phyloP scores from a whole-genome alignment of 1,284 basidiomycete species.

The Leccinum pachyderme region DNA sequence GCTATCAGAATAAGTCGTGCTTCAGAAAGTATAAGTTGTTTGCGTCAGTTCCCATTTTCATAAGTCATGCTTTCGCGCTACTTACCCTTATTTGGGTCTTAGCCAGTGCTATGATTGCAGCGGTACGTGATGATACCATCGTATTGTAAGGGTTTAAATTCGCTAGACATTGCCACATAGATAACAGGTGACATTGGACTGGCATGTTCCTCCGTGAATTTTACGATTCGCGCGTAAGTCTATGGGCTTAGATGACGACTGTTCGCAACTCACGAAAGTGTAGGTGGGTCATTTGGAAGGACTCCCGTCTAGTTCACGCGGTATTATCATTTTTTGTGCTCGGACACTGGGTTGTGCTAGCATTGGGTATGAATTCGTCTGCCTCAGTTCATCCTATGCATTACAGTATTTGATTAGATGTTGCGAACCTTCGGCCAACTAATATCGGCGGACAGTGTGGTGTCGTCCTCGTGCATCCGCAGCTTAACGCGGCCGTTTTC shows the following conservation, averaged over 20 bases:
- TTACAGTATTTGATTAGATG: conserved; percentile 4
- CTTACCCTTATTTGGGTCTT: conserved; percentile 1
- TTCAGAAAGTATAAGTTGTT: not conserved
- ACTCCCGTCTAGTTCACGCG: conserved; percentile 7
- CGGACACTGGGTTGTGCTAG: conserved; percentile 22
- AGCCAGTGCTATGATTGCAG: conserved; percentile 6
- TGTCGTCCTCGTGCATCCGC: not conserved
- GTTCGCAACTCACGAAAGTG: not conserved
- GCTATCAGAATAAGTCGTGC: conserved; percentile 1
- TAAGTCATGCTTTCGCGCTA: not conserved
- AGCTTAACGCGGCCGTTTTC: conserved; percentile 6
- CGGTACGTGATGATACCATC: conserved; percentile 8
- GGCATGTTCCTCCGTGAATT: conserved; percentile 12
- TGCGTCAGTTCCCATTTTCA: conserved; percentile 12
- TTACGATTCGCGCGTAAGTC: conserved; percentile 25
- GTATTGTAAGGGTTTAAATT: not conserved
- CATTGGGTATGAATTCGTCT: conserved; percentile 12
- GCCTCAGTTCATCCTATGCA: not conserved
- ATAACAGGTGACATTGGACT: conserved; percentile 7
- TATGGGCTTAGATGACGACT: not conserved
- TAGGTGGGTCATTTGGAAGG: conserved; percentile 29
- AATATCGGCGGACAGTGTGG: not conserved
- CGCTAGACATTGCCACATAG: conserved; percentile 4
- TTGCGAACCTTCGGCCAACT: not conserved
- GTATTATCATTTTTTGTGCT: conserved; percentile 9